Conservation (phyloP, 768 basidiomycete species). For the Pleurotus ostreatus region DNA sequence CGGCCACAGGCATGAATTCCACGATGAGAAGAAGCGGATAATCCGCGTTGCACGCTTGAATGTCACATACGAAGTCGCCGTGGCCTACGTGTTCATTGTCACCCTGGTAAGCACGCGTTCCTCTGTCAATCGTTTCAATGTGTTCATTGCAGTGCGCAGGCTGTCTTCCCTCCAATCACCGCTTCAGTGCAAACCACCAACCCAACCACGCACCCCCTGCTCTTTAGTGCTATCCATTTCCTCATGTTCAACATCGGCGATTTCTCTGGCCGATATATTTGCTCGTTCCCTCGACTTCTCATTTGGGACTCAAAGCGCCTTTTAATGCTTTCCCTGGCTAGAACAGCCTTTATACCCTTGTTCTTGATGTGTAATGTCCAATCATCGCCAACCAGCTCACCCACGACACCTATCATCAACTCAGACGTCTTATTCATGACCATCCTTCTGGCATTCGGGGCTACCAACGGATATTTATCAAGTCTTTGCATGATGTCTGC, state of each 20-base stretch:
- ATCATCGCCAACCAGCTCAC: conserved; percentile 29
- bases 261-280: conserved; percentile 63
- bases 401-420: conserved; percentile 51
- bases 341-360: conserved; percentile 81
- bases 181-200: conserved; percentile 69
- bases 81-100: conserved; percentile 71
- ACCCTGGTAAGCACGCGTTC: conserved; percentile 58
- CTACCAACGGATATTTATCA: conserved; percentile 77
- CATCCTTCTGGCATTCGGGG: conserved; percentile 69
- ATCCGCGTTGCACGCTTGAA: conserved; percentile 62
- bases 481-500: conserved; percentile 81
- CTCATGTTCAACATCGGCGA: conserved; percentile 73
- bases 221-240: conserved; percentile 80
- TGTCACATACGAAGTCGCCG: conserved; percentile 62
- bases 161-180: conserved; percentile 86
- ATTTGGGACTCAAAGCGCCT: conserved; percentile 69
- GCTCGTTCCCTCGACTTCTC: conserved; percentile 58
- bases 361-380: conserved; percentile 89
- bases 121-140: not conserved
- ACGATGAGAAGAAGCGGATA: conserved; percentile 38
- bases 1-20: conserved; percentile 17
- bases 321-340: conserved; percentile 56
- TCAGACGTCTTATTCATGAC: conserved; percentile 77
- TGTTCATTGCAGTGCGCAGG: conserved; percentile 34
- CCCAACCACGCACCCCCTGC: conserved; percentile 65